Conservation (phyloP, 345 rosid genomes). For the Corchorus olitorius region DNA sequence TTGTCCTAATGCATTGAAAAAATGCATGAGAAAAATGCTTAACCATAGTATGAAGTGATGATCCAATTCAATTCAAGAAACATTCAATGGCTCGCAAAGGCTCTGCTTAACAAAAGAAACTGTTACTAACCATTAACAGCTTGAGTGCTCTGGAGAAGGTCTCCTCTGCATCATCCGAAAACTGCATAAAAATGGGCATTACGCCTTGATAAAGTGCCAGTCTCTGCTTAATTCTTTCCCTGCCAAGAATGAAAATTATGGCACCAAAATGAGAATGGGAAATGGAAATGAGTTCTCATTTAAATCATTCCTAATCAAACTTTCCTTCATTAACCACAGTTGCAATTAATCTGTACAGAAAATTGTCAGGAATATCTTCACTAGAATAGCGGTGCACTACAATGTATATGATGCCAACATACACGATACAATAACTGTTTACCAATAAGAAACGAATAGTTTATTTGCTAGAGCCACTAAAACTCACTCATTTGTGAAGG, state of each 20-base stretch:
- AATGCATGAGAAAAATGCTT: constrained; percentile 5
- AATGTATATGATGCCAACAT: neutral
- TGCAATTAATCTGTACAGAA: neutral
- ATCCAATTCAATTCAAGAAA: neutral
- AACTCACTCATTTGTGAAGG: constrained; percentile 94
- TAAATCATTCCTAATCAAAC: neutral
- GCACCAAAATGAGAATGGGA: neutral
- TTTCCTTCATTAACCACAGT: neutral
- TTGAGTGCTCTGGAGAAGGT: constrained; percentile 77
- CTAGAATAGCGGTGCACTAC: neutral
- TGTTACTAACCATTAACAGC: constrained; percentile 54
- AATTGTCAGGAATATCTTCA: neutral
- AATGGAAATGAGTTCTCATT: neutral
- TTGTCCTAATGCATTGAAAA: constrained; percentile 51
- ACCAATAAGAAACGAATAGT: neutral
- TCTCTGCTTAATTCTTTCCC: constrained; percentile 91
- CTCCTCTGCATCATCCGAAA: constrained; percentile 88
- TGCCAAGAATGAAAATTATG: constrained; percentile 32
- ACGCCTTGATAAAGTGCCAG: constrained; percentile 88
- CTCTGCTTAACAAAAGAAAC: neutral
- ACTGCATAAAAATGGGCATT: constrained; percentile 80
- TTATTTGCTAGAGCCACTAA: neutral
- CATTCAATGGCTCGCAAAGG: neutral
- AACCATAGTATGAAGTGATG: constrained; percentile 1
- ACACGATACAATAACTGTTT: neutral